Evolutionary conservation across 495 filamentous ascomycete genomes (phyloP), one percentile per base, ranked within the genome.

Genomic region (Penicillium fimorum): DNA sequence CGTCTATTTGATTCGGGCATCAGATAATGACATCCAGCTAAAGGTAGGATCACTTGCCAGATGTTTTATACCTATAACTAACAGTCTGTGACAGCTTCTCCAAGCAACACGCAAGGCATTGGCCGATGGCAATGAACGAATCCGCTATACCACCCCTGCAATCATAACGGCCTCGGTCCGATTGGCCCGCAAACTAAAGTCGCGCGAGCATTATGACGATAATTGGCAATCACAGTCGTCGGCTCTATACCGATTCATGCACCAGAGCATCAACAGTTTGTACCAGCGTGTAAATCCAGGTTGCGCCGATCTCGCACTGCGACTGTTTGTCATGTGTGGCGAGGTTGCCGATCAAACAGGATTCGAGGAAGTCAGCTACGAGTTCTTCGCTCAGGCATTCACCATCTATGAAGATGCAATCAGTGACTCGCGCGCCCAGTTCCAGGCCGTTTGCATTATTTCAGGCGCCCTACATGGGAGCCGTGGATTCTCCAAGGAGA

Each of bases 361-460:
- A 13, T 92, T 92, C 60, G 94, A 97, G 70, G 94, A 97, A 73
- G 88, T 96, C 25, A 88, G 90, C 17, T 98, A 98, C 71, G 94
- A 98, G 71, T 97, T 95, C 78, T 98, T 97, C 64, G 94, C 93
- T 3, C 95, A 98, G 67, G 94, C 94, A 1, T 98, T 98, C 58
- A 97, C 94, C 0, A 91, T 97, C 30, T 98, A 98, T 68, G 94
- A 98, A 67, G 95, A 97, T 72, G 84, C 89, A 2, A 89, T 98
- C 55, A 93, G 89, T 52, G 94, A 98, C 68, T 96, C 90, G 13
- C 86, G 94, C 56, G 92, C 92, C 1, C 94, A 98, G 66, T 98
- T 96, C 78, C 94, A 98, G 73, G 92, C 95, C 11, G 94, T 98
- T 5, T 97, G 92, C 61, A 84, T 96, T 35, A 94, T 98, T 58